Evolutionary conservation across 2,329 filamentous ascomycete species (phyloP), one percentile per base, ranked within the genome.

Genomic region (Apiospora rasikravindrae): DNA sequence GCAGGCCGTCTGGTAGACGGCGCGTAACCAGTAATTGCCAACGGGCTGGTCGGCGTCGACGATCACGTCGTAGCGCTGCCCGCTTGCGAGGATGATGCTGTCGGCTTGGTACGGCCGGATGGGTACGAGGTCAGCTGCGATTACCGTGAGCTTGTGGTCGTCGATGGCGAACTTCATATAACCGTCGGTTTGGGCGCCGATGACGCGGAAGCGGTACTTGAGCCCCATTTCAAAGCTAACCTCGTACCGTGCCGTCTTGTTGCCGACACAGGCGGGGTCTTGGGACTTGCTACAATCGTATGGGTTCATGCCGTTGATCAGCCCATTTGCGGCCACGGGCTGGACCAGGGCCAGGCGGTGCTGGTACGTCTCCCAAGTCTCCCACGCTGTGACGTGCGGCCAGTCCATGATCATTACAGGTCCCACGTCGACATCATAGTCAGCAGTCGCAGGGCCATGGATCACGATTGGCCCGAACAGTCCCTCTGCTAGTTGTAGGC

Each of bases 371-470:
- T 29, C 26, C 51, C 51, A 57, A 0, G 51, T 57, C 51, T 57
- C 51, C 51, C 51, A 82, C 81, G 1, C 82, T 84, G 24, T 77
- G 51, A 33, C 73, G 73, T 89, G 86, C 74, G 86, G 86, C 88
- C 89, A 92, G 76, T 92, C 90, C 33, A 84, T 87, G 8, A 92
- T 78, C 29, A 90, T 84, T 1, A 92, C 76, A 29, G 86, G 78
- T 5, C 91, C 91, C 0, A 91, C 82, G 75, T 93, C 91, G 68
- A 88, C 84, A 73, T 93, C 89, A 74, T 91, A 92, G 73, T 88
- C 84, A 26, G 85, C 83, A 2, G 86, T 86, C 0, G 86, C 84
- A 0, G 90, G 90, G 0, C 90, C 90, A 69, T 90, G 84, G 74
- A 92, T 88, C 11, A 91, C 80, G 49, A 93, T 88, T 1, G 86